Conservation (phyloP, 352 stramenopile species). For the Phytophthora sp. region DNA sequence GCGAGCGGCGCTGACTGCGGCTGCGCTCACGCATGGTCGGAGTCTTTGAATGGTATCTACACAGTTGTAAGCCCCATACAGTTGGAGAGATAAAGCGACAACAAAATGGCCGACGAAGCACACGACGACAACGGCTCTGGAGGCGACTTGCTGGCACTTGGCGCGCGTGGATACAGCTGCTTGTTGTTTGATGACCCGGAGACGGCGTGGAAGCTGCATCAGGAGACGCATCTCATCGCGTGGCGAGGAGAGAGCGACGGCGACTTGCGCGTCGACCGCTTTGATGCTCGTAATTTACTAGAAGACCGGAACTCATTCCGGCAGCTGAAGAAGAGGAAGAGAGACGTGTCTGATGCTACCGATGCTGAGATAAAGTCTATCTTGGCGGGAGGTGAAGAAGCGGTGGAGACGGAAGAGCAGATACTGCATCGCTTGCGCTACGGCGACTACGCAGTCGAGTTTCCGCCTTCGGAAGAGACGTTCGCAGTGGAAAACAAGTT, state of each 20-base stretch:
- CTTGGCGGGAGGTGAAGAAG: neutral
- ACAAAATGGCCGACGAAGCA: constrained; percentile 7
- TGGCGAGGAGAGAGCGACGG: constrained; percentile 46
- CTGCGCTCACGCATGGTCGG: constrained; percentile 26
- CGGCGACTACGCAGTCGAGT: constrained; percentile 52
- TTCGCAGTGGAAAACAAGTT: constrained; percentile 41
- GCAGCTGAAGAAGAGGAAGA: constrained; percentile 48
- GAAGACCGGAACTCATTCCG: constrained; percentile 54
- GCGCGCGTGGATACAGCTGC: constrained; percentile 54
- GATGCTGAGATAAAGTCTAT: neutral
- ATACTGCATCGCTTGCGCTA: constrained; percentile 54
- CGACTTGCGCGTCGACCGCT: constrained; percentile 58
- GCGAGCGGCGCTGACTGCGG: constrained; percentile 31
- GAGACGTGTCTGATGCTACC: neutral
- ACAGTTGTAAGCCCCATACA: neutral
- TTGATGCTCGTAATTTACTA: constrained; percentile 69
- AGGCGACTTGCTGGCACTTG: constrained; percentile 36
- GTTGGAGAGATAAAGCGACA: too few species aligned
- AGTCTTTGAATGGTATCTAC: too few species aligned
- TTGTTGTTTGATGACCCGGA: constrained; percentile 57
- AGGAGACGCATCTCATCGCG: constrained; percentile 60
- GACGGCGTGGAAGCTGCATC: constrained; percentile 54
- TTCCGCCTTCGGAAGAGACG: constrained; percentile 19
- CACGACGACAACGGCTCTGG: neutral
- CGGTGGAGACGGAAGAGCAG: constrained; percentile 19